Conservation (phyloP, 2,329 filamentous ascomycete genomes). For the Xylaria sp. region DNA sequence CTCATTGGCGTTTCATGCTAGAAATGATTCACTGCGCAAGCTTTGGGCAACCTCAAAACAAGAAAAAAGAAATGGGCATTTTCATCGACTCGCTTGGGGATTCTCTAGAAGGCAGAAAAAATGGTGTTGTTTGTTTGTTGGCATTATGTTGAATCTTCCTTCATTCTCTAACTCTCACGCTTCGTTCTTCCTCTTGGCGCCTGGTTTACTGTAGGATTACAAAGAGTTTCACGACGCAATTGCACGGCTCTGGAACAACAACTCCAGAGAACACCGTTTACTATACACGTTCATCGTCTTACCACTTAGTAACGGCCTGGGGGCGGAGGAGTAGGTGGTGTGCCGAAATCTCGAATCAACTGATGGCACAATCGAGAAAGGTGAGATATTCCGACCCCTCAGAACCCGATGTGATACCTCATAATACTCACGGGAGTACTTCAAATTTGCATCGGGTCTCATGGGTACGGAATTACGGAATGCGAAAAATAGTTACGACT, state of each 20-base stretch:
- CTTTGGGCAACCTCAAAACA: conserved; percentile 11
- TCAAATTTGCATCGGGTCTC: neutral
- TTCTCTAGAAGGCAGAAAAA: conserved; percentile 7
- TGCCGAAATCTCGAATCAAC: conserved; percentile 8
- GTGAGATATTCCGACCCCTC: conserved; percentile 11
- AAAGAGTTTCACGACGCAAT: conserved; percentile 12
- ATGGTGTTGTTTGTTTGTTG: conserved; percentile 6
- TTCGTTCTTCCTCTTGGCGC: conserved; percentile 18
- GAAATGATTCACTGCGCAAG: conserved; percentile 17
- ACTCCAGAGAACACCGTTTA: conserved; percentile 3
- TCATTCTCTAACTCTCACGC: conserved; percentile 16
- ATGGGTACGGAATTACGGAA: neutral
- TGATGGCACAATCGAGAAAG: conserved; percentile 1
- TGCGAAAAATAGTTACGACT: neutral
- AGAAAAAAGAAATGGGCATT: conserved; percentile 1
- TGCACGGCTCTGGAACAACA: conserved; percentile 2
- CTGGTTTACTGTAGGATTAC: conserved; percentile 10
- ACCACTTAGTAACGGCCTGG: conserved; percentile 1
- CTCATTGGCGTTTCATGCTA: conserved; percentile 16
- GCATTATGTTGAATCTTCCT: conserved; percentile 18
- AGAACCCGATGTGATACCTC: conserved; percentile 2
- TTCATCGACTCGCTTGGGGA: neutral
- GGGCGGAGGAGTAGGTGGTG: neutral
- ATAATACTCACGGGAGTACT: neutral
- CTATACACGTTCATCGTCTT: neutral